Evolutionary conservation across 2,329 filamentous ascomycete species (phyloP).

Genomic region (Nigrospora oryzae): DNA sequence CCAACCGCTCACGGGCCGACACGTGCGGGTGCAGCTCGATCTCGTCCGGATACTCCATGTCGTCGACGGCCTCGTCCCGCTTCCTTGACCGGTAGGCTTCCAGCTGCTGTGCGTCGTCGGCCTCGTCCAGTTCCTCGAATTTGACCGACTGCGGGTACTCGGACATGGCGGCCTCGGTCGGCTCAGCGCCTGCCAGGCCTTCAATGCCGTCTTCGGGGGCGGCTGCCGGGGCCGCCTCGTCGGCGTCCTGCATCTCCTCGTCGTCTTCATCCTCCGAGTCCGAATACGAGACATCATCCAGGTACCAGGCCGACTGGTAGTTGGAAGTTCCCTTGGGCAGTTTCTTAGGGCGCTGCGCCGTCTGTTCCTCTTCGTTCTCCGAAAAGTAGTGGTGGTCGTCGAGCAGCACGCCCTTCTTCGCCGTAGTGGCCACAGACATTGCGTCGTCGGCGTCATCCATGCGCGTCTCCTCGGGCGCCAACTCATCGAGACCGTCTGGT

Average conservation of each 20-base stretch:
- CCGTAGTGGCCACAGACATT: conserved; percentile 35
- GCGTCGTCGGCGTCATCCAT: conserved; percentile 51
- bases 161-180: conserved; percentile 71
- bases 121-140: conserved; percentile 80
- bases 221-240: conserved; percentile 29
- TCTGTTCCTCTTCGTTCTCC: conserved; percentile 63
- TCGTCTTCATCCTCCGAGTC: conserved; percentile 65
- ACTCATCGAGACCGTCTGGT: conserved; percentile 65
- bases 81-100: conserved; percentile 73
- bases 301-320: conserved; percentile 91
- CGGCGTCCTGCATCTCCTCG: conserved; percentile 37
- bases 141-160: conserved; percentile 93
- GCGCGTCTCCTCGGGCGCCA: conserved; percentile 77
- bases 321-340: conserved; percentile 86
- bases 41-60: conserved; percentile 94
- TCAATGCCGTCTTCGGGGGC: conserved; percentile 79
- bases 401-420: conserved; percentile 79
- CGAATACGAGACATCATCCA: conserved; percentile 70
- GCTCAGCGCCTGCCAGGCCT: conserved; percentile 54
- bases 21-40: conserved; percentile 89
- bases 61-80: conserved; percentile 74
- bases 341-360: conserved; percentile 50
- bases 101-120: conserved; percentile 67
- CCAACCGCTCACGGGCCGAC: conserved; percentile 74
- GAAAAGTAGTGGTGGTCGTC: conserved; percentile 99